These are phyloP conservation scores for Quercus tomentella DNA, from an alignment of 331 rosid genomes.

Conservation along the genomic window DNA sequence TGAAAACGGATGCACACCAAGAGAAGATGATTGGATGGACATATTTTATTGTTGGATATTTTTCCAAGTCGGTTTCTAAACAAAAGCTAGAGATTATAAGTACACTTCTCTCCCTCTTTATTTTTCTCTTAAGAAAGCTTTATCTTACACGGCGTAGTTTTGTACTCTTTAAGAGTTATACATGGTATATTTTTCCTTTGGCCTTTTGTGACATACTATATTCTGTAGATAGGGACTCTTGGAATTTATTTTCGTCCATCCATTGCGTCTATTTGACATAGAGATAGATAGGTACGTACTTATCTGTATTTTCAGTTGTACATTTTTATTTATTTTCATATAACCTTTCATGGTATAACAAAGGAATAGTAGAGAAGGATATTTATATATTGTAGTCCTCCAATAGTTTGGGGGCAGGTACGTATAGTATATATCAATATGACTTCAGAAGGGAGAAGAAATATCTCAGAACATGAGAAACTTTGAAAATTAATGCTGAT, in stretches of 20 bases:
- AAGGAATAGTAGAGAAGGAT: neutral
- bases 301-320: neutral
- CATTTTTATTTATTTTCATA: neutral
- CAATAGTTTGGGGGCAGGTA: slow-evolving; percentile 21
- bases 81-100: slow-evolving; percentile 9
- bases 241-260: neutral
- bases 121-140: slow-evolving; percentile 13
- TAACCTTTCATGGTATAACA: neutral
- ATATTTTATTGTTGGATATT: slow-evolving; percentile 42
- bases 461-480: slow-evolving; percentile 29
- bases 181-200: slow-evolving; percentile 20
- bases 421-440: neutral
- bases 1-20: slow-evolving; percentile 67
- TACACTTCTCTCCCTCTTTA: slow-evolving; percentile 6
- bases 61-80: slow-evolving; percentile 27
- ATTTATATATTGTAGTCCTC: neutral
- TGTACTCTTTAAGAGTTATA: slow-evolving; percentile 17
- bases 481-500: slow-evolving; percentile 35
- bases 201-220: neutral
- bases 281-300: neutral
- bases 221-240: neutral
- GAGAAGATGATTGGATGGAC: slow-evolving; percentile 58
- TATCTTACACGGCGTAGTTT: slow-evolving; percentile 29
- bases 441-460: slow-evolving; percentile 14
- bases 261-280: neutral